These are phyloP conservation scores for Vachellia collinsii DNA, from an alignment of 306 rosid genomes.

Conservation along the genomic window DNA sequence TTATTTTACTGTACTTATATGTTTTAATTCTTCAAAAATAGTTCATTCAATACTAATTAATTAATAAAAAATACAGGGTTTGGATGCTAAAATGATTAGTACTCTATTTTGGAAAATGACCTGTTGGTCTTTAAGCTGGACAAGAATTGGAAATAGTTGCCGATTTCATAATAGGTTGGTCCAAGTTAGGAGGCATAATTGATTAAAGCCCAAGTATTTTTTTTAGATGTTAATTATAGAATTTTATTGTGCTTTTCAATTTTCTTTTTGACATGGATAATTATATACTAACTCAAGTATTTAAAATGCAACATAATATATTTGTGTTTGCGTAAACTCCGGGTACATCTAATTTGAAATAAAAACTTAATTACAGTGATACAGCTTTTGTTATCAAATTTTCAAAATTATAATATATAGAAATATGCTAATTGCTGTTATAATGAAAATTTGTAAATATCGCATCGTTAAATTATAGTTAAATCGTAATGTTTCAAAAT, in stretches of 20 bases:
- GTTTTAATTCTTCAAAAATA: too few relatives aligned
- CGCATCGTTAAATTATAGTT: too few relatives aligned
- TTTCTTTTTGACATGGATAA: neutral
- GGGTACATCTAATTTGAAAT: neutral
- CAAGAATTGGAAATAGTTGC: neutral
- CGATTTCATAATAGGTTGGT: neutral
- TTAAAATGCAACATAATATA: neutral
- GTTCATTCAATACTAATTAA: neutral
- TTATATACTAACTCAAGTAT: neutral
- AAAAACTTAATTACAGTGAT: neutral
- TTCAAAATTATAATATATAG: neutral
- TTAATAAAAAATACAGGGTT: too few relatives aligned
- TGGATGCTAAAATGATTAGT: neutral
- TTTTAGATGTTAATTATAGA: neutral
- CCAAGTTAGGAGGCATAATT: neutral
- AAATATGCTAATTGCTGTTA: neutral
- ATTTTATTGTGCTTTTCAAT: neutral
- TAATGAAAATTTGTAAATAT: too few relatives aligned
- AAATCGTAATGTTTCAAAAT: too few relatives aligned
- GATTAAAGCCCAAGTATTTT: neutral
- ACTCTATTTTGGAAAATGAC: neutral
- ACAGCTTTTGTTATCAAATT: neutral
- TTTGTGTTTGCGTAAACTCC: neutral
- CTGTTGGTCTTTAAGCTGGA: neutral
- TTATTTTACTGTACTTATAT: too few relatives aligned